Evolutionary conservation across 1,284 basidiomycete genomes (phyloP), one percentile per base, ranked within the genome.

Genomic region (Boletus mariae): DNA sequence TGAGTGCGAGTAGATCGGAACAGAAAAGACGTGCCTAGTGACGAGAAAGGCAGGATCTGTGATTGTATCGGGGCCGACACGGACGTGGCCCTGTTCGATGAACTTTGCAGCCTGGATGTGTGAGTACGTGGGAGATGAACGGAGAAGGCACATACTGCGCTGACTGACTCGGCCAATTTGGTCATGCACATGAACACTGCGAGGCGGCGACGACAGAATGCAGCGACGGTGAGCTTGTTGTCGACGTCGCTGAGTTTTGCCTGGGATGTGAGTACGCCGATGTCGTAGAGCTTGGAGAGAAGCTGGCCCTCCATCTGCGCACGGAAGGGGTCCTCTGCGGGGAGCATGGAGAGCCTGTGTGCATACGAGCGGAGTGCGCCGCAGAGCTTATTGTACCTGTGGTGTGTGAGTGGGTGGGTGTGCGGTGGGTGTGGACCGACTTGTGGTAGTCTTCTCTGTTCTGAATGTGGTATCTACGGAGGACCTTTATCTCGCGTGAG

Each of bases 31-130:
- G 43, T 61, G 84, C 83, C 94, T 80, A 25, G 95, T 97, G 58
- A 99, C 94, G 54, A 99, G 80, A 74, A 90, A 98, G 1, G 96
- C 97, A 2, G 97, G 97, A 71, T 99, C 97, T 0, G 91, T 96
- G 64, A 99, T 87, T 0, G 92, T 92, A 64, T 98, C 92, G 26
- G 97, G 94, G 6, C 97, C 97, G 12, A 99, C 94, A 32, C 97
- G 87, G 59, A 99, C 87, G 71, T 99, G 96, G 0, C 97, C 97
- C 72, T 99, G 96, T 71, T 99, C 97, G 59, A 99, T 92, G 68
- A 97, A 98, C 66, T 92, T 92, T 45, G 92, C 92, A 9, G 96
- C 97, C 93, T 95, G 63, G 43, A 26, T 26, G 45, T 47, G 31
- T 57, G 45, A 12, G 50, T 34, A 51, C 9, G 51, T 37, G 49